Base-by-base conservation (phyloP, 306 rosid genomes). In the Gastrolobium villosum region DNA sequence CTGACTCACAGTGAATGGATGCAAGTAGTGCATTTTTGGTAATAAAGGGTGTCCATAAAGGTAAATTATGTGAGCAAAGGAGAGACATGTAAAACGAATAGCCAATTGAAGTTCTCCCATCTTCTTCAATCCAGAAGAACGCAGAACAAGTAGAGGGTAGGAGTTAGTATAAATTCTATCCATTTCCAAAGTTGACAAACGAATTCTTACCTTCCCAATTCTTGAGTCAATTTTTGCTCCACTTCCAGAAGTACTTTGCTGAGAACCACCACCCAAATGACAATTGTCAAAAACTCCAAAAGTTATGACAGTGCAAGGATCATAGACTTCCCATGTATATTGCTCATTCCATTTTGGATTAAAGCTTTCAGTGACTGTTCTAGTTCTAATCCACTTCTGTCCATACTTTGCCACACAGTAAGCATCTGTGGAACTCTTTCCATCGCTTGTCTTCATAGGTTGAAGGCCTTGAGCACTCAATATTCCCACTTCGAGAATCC, bases 91-190 rank as follows among this genome's bases (percentile, higher is more conserved):
- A 69, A 93, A 88, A 1, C 96, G 83, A 55, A 93, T 82, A 0
- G 96, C 98, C 63, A 93, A 43, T 74, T 93, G 96, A 26, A 93
- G 87, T 41, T 93, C 98, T 6, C 96, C 96, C 96, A 88, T 93
- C 40, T 90, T 93, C 78, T 90, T 90, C 76, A 93, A 86, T 3
- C 98, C 94, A 2, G 81, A 64, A 10, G 91, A 80, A 7, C 70
- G 82, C 3, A 90, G 79, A 79, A 90, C 93, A 3, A 93, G 89
- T 14, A 93, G 83, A 0, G 96, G 96, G 52, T 89, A 93, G 20
- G 88, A 86, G 36, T 93, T 87, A 0, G 94, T 93, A 82, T 93
- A 93, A 72, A 90, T 90, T 39, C 96, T 61, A 81, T 93, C 94
- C 94, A 89, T 90, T 84, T 90, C 98, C 2, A 93, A 86, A 1